Evolutionary conservation across 768 basidiomycete genomes (phyloP).

Genomic region (Tylopilus rubrobrunneus): DNA sequence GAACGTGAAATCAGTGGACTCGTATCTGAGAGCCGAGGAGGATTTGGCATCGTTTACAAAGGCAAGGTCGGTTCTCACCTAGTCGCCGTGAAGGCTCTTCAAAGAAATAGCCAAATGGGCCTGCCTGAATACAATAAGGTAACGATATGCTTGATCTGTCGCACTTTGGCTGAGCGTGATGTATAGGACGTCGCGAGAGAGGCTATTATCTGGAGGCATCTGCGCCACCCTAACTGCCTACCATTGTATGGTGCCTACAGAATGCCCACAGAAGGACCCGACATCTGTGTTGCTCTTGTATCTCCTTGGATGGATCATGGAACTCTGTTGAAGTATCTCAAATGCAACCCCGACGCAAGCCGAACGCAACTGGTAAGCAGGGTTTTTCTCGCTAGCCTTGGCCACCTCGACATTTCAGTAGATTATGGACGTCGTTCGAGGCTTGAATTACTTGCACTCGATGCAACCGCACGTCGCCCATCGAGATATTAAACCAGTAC

Average conservation of each 20-base stretch:
- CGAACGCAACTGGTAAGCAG: constrained; percentile 31
- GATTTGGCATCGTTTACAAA: constrained; percentile 20
- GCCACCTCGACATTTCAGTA: constrained; percentile 12
- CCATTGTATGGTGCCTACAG: constrained; percentile 33
- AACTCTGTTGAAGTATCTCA: constrained; percentile 30
- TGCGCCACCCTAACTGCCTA: constrained; percentile 34
- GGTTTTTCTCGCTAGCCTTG: neutral
- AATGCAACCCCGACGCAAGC: constrained; percentile 17
- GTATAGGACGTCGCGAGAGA: constrained; percentile 28
- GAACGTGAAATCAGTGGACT: constrained; percentile 8
- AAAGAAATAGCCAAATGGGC: neutral
- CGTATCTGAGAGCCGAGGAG: constrained; percentile 9
- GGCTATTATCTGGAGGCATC: constrained; percentile 32
- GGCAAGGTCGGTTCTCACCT: constrained; percentile 16
- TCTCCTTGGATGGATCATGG: constrained; percentile 40
- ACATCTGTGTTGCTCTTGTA: constrained; percentile 25
- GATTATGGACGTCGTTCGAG: constrained; percentile 43
- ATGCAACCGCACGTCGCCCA: constrained; percentile 34
- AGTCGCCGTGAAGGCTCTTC: constrained; percentile 29
- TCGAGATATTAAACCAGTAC: constrained; percentile 30
- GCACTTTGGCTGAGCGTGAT: neutral
- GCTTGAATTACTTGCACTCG: constrained; percentile 42
- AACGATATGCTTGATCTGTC: neutral
- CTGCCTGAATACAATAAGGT: constrained; percentile 18
- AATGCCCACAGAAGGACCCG: constrained; percentile 13